These are phyloP conservation scores for Xylaria palmicola DNA, from an alignment of 495 filamentous ascomycete genomes.

Conservation along the genomic window DNA sequence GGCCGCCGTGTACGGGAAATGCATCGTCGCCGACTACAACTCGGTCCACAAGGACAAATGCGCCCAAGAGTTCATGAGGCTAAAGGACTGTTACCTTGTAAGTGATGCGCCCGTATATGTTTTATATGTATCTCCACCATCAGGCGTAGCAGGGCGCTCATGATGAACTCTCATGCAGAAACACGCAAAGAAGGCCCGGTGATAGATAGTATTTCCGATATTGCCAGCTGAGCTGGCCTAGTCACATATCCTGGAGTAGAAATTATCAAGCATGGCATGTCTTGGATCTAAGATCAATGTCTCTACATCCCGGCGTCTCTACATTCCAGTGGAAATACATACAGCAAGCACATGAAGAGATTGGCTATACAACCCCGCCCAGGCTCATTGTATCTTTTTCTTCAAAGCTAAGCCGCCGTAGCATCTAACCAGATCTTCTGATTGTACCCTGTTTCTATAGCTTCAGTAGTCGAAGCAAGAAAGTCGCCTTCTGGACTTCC, in stretches of 20 bases:
- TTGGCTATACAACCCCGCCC: background rate
- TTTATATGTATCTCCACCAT: no score
- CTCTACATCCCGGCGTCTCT: background rate
- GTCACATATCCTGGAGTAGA: no score
- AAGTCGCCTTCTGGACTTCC: slow-evolving; percentile 83
- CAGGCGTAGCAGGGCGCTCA: slow-evolving; percentile 6
- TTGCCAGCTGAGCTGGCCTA: background rate
- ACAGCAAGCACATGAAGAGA: background rate
- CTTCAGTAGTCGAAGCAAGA: slow-evolving; percentile 79
- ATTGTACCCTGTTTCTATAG: slow-evolving; percentile 42
- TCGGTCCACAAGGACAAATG: slow-evolving; percentile 91
- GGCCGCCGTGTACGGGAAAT: slow-evolving; percentile 88
- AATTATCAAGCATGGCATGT: background rate
- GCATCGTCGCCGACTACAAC: slow-evolving; percentile 87
- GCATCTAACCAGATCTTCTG: background rate
- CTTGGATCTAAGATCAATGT: background rate
- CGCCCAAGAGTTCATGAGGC: slow-evolving; percentile 73
- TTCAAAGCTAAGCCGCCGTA: background rate
- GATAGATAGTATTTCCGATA: slow-evolving; percentile 10
- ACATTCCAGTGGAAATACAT: slow-evolving; percentile 1
- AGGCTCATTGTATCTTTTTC: background rate
- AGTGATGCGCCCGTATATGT: slow-evolving; percentile 23
- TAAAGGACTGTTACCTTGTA: slow-evolving; percentile 91
- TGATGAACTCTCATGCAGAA: slow-evolving; percentile 35
- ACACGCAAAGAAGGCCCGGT: slow-evolving; percentile 45